Evolutionary conservation across 163 green algal genomes (phyloP).

Genomic region (Scenedesmus sp.): DNA sequence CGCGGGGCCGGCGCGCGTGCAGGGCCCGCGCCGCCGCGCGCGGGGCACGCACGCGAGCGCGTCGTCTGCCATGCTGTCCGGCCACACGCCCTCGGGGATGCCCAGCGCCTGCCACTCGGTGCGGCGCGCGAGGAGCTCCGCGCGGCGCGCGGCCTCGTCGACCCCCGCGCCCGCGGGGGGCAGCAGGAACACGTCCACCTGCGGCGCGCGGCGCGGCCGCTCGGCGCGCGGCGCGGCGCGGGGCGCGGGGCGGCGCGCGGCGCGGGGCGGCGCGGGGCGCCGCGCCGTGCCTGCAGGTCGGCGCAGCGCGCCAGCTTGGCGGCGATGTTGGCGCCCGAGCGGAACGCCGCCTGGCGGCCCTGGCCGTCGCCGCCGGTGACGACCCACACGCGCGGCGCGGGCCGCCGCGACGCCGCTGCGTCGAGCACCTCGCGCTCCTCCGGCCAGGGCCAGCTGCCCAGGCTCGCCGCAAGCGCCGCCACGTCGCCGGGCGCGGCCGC

Average conservation of each 20-base stretch:
- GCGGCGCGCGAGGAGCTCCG: slow-evolving; percentile 28
- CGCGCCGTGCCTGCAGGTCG: slow-evolving; percentile 29
- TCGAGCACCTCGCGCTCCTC: neutral
- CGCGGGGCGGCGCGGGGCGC: no score
- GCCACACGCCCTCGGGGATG: slow-evolving; percentile 18
- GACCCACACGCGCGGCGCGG: slow-evolving; percentile 34
- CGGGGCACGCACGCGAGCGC: slow-evolving; percentile 9
- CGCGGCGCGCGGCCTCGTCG: slow-evolving; percentile 19
- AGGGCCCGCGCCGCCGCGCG: no score
- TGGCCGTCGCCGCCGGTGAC: slow-evolving; percentile 35
- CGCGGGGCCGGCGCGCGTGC: no score
- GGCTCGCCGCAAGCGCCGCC: neutral
- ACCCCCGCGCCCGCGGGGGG: slow-evolving; percentile 18
- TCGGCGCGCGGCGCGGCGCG: neutral
- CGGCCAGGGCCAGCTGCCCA: slow-evolving; percentile 9
- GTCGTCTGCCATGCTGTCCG: slow-evolving; percentile 11
- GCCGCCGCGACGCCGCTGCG: neutral
- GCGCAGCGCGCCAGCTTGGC: slow-evolving; percentile 27
- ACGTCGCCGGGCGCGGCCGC: neutral
- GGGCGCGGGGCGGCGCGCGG: neutral
- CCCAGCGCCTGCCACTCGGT: slow-evolving; percentile 36
- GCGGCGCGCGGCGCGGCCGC: neutral
- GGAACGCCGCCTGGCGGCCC: slow-evolving; percentile 12
- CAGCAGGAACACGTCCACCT: slow-evolving; percentile 48
- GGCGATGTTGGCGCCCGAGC: slow-evolving; percentile 11